Conservation (phyloP, 805 yeast genomes). For the Candida multigemmis region DNA sequence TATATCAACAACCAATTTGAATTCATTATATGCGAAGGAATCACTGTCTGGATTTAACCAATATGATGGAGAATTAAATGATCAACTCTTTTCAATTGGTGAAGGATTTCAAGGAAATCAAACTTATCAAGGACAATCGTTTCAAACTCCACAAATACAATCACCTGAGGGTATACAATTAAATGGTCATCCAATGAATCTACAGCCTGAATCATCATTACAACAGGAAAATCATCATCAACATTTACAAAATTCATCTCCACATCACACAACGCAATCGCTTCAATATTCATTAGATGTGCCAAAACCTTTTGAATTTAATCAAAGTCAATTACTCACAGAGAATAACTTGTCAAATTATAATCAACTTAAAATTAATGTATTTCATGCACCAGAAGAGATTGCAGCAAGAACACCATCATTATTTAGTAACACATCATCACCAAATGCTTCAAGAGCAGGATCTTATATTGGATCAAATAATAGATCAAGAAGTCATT, state of each 20-base stretch:
- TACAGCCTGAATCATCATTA: slow-evolving; percentile 3
- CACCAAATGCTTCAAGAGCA: not conserved
- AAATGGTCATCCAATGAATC: not conserved
- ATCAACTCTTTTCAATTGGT: too few species aligned
- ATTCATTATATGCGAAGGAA: slow-evolving; percentile 4
- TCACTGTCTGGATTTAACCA: too few species aligned
- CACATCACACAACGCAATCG: not conserved
- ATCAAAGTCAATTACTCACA: slow-evolving; percentile 5
- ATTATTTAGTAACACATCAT: slow-evolving; percentile 41
- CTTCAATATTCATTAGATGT: slow-evolving; percentile 3
- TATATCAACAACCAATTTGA: slow-evolving; percentile 25
- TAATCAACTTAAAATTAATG: slow-evolving; percentile 5
- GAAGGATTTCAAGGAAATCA: too few species aligned
- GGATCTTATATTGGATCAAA: slow-evolving; percentile 13
- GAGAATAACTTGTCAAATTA: slow-evolving; percentile 10
- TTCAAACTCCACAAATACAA: not conserved
- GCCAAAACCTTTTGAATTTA: slow-evolving; percentile 7
- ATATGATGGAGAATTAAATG: too few species aligned
- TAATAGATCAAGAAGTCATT: too few species aligned
- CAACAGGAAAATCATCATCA: slow-evolving; percentile 3
- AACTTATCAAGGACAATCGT: too few species aligned
- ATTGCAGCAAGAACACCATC: slow-evolving; percentile 37
- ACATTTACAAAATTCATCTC: not conserved
- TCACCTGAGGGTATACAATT: not conserved
- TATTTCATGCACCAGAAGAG: not conserved